Percentiles rank a stretch among this genome's conserved stretches.
Conservation (phyloP, 2,329 filamentous ascomycete species). For the Pseudogymnoascus sp. region DNA sequence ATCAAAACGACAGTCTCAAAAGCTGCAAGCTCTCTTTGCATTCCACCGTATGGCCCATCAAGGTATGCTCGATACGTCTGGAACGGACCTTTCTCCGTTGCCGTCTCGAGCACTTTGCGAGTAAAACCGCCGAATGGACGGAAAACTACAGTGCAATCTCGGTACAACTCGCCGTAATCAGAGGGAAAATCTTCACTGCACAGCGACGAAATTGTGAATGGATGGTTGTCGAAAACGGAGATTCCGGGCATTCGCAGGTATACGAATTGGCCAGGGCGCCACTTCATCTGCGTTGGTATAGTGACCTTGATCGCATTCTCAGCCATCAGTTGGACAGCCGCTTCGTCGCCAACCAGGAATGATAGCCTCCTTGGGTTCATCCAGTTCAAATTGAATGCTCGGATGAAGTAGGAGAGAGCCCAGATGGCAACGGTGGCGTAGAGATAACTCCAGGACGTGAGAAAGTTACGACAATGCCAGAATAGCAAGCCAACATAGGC, state of each 20-base stretch:
- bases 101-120: slow-evolving; percentile 72
- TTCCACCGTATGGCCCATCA: slow-evolving; percentile 91
- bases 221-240: slow-evolving; percentile 85
- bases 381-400: slow-evolving; percentile 88
- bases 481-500: slow-evolving; percentile 80
- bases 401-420: slow-evolving; percentile 63
- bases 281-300: slow-evolving; percentile 85
- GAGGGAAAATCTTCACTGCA: slow-evolving; percentile 93
- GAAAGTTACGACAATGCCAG: slow-evolving; percentile 92
- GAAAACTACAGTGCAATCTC: slow-evolving; percentile 87
- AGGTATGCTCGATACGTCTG: slow-evolving; percentile 89
- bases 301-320: slow-evolving; percentile 96
- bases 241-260: slow-evolving; percentile 93
- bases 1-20: slow-evolving; percentile 93
- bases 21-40: slow-evolving; percentile 80
- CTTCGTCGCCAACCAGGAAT: slow-evolving; percentile 86
- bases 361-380: slow-evolving; percentile 69
- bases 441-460: slow-evolving; percentile 85
- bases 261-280: slow-evolving; percentile 90
- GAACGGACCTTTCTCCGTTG: slow-evolving; percentile 78
- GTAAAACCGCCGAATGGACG: slow-evolving; percentile 90
- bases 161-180: slow-evolving; percentile 78
- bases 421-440: slow-evolving; percentile 76
- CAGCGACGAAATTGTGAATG: slow-evolving; percentile 88
- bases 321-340: slow-evolving; percentile 78